phyloP scores from a whole-genome alignment of 2,329 filamentous ascomycete genomes.

The Pseudopyrenochaeta lycopersici region DNA sequence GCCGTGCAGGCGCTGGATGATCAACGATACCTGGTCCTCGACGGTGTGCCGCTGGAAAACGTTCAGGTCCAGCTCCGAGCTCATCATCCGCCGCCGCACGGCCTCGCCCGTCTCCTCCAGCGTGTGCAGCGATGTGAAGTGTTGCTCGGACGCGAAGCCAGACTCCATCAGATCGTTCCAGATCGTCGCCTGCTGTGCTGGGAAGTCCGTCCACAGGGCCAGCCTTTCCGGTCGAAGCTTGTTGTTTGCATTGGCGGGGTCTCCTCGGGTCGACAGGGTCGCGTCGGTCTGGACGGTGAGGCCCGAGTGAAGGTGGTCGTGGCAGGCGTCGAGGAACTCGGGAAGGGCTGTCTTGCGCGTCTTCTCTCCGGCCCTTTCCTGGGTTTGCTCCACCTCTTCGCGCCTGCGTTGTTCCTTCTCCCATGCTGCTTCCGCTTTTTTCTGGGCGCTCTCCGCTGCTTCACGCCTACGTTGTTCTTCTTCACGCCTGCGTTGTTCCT shows the following conservation, averaged over 20 bases:
- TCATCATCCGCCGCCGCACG: conserved; percentile 15
- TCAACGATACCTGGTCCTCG: conserved; percentile 19
- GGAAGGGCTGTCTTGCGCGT: conserved; percentile 23
- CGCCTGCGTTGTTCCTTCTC: conserved; percentile 18
- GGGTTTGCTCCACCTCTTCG: conserved; percentile 8
- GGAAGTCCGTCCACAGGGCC: conserved; percentile 19
- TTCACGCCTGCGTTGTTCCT: too few species aligned
- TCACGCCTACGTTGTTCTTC: too few species aligned
- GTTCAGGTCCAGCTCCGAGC: conserved; percentile 28
- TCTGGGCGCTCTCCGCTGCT: too few species aligned
- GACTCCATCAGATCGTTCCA: conserved; percentile 22
- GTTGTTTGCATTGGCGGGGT: conserved; percentile 27
- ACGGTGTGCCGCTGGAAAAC: conserved; percentile 23
- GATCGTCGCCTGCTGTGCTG: conserved; percentile 21
- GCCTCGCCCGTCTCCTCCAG: conserved; percentile 21
- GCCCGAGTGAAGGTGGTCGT: conserved; percentile 17
- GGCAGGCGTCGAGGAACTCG: conserved; percentile 27
- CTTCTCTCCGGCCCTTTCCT: conserved; percentile 10
- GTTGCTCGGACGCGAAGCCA: conserved; percentile 16
- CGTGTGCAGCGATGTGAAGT: conserved; percentile 25
- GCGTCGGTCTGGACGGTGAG: conserved; percentile 14
- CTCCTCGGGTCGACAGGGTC: conserved; percentile 21
- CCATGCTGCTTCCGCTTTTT: not conserved
- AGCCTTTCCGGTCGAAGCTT: conserved; percentile 26
- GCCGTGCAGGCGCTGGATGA: conserved; percentile 19